phyloP scores from a whole-genome alignment of 1,284 basidiomycete genomes.

The Puccinia hordei region DNA sequence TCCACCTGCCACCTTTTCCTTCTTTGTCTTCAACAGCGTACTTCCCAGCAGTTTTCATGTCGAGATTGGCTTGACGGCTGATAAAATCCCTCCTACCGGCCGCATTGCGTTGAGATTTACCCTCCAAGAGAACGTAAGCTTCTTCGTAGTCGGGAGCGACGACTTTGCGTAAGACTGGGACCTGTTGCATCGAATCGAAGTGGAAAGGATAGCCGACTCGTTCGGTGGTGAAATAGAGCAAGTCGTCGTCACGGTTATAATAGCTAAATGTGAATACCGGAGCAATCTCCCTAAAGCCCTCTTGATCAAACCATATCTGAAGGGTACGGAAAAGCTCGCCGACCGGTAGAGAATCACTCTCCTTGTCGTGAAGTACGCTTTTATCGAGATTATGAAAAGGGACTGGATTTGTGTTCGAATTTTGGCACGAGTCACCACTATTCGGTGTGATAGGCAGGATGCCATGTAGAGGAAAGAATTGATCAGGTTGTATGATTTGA shows the following conservation, averaged over 20 bases:
- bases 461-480: slow-evolving; percentile 42
- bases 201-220: slow-evolving; percentile 48
- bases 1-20: slow-evolving; percentile 49
- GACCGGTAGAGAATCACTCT: slow-evolving; percentile 32
- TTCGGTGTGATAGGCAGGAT: slow-evolving; percentile 15
- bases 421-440: background rate
- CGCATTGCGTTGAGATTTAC: slow-evolving; percentile 36
- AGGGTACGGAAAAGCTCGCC: slow-evolving; percentile 50
- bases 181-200: slow-evolving; percentile 46
- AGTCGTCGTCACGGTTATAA: slow-evolving; percentile 35
- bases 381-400: slow-evolving; percentile 33
- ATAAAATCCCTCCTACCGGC: slow-evolving; percentile 48
- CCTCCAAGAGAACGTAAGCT: slow-evolving; percentile 49
- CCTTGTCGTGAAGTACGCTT: background rate
- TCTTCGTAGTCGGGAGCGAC: slow-evolving; percentile 51
- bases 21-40: slow-evolving; percentile 47
- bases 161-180: slow-evolving; percentile 48
- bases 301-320: slow-evolving; percentile 52
- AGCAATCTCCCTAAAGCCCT: slow-evolving; percentile 49
- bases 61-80: slow-evolving; percentile 43
- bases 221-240: slow-evolving; percentile 48
- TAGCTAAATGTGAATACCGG: slow-evolving; percentile 43
- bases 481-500: slow-evolving; percentile 47
- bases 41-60: slow-evolving; percentile 44
- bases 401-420: slow-evolving; percentile 4